Percentiles rank a stretch among this genome's conserved stretches.
Evolutionary conservation across 495 filamentous ascomycete species (phyloP).

Genomic region (Penicillium daleae): DNA sequence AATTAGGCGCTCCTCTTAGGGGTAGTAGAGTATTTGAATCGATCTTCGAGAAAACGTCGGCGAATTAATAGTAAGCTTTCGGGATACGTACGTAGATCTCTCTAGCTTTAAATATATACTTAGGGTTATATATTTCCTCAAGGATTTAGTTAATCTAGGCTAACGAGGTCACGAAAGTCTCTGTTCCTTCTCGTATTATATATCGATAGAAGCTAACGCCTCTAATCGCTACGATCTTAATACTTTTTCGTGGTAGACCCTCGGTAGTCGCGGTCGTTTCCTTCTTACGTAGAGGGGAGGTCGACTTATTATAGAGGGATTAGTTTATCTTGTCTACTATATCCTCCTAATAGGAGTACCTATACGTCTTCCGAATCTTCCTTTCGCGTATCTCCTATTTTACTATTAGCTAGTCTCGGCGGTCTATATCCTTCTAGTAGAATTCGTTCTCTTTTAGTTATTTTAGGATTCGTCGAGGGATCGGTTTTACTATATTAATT

Average conservation of each 20-base stretch:
- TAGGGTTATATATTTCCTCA: neutral
- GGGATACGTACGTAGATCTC: neutral
- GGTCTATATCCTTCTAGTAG: neutral
- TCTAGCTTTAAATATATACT: neutral
- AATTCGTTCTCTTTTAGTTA: neutral
- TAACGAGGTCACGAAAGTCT: neutral
- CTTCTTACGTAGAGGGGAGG: neutral
- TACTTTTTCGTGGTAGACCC: neutral
- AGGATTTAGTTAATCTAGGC: neutral
- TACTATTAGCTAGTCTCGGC: neutral
- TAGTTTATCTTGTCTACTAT: neutral
- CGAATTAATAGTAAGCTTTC: neutral
- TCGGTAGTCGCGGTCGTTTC: neutral
- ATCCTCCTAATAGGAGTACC: neutral
- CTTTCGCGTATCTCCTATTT: neutral
- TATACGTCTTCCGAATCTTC: neutral
- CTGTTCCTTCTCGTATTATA: neutral
- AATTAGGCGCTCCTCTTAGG: neutral
- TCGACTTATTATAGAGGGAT: neutral
- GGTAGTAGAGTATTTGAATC: constrained; percentile 7
- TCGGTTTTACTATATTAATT: neutral
- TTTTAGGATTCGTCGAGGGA: neutral
- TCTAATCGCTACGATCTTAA: neutral
- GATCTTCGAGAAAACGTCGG: constrained; percentile 13
- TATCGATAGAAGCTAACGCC: neutral